Conservation (phyloP, 2,329 filamentous ascomycete species). For the Hymenoscyphus occultus region DNA sequence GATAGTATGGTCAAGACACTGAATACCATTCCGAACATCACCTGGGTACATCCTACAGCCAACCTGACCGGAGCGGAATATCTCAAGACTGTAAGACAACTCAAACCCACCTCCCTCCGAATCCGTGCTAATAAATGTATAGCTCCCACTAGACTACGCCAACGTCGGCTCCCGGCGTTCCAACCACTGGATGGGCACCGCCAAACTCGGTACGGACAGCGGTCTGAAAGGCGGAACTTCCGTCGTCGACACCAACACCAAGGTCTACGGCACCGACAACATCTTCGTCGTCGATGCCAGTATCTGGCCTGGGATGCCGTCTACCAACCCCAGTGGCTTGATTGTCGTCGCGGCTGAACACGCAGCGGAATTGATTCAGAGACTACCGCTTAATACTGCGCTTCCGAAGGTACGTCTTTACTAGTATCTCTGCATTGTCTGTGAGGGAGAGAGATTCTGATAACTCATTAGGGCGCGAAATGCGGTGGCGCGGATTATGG, state of each 20-base stretch:
- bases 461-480: neutral
- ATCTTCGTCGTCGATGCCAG: constrained; percentile 66
- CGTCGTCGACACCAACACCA: constrained; percentile 61
- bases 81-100: constrained; percentile 46
- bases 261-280: constrained; percentile 66
- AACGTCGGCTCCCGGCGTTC: constrained; percentile 34
- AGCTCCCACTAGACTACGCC: constrained; percentile 31
- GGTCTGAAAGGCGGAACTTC: constrained; percentile 48
- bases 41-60: constrained; percentile 52
- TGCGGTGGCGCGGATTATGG: neutral
- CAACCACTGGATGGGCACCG: constrained; percentile 49
- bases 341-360: constrained; percentile 62
- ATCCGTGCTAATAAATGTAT: constrained; percentile 16
- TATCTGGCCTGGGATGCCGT: constrained; percentile 67
- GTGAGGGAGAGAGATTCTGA: no score
- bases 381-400: constrained; percentile 13
- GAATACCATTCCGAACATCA: constrained; percentile 51
- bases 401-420: neutral
- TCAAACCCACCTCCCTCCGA: neutral
- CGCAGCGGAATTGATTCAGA: constrained; percentile 37
- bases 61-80: constrained; percentile 54
- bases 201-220: constrained; percentile 56
- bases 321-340: constrained; percentile 64
- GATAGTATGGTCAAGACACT: constrained; percentile 57
- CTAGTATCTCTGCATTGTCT: neutral